phyloP scores from a whole-genome alignment of 2,329 filamentous ascomycete species.

The Ophiosphaerella herpotricha region DNA sequence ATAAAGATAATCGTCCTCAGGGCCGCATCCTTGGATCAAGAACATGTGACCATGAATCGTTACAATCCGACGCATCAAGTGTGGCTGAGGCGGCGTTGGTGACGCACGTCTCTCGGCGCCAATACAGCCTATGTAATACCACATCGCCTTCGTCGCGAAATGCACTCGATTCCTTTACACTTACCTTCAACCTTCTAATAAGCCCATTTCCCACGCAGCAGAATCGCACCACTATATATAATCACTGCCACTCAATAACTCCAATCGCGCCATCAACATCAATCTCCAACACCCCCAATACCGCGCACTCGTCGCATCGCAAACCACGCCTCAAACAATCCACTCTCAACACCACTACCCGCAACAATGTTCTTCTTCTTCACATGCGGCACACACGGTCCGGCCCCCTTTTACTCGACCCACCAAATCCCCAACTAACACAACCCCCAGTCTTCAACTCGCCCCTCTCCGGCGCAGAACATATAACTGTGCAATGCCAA shows the following conservation, averaged over 20 bases:
- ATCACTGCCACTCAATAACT: background rate
- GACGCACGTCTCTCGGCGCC: conserved; percentile 6
- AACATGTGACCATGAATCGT: background rate
- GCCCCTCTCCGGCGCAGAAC: conserved; percentile 53
- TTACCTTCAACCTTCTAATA: background rate
- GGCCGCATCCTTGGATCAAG: no score
- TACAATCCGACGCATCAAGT: background rate
- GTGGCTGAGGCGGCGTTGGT: conserved; percentile 3
- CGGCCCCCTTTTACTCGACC: conserved; percentile 9
- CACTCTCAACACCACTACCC: background rate
- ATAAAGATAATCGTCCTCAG: no score
- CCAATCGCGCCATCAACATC: background rate
- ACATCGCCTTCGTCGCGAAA: background rate
- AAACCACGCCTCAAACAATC: background rate
- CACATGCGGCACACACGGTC: conserved; percentile 56
- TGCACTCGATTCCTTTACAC: no score
- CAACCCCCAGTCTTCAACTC: conserved; percentile 51
- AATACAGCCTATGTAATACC: background rate
- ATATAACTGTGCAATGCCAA: conserved; percentile 57
- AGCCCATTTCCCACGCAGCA: background rate
- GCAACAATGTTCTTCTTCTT: conserved; percentile 55
- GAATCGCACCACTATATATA: background rate
- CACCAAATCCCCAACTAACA: background rate
- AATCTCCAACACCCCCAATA: background rate
- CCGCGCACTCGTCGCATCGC: background rate